These are phyloP conservation scores for Pezicula carpinea DNA, from an alignment of 2,329 filamentous ascomycete genomes.

Conservation along the genomic window DNA sequence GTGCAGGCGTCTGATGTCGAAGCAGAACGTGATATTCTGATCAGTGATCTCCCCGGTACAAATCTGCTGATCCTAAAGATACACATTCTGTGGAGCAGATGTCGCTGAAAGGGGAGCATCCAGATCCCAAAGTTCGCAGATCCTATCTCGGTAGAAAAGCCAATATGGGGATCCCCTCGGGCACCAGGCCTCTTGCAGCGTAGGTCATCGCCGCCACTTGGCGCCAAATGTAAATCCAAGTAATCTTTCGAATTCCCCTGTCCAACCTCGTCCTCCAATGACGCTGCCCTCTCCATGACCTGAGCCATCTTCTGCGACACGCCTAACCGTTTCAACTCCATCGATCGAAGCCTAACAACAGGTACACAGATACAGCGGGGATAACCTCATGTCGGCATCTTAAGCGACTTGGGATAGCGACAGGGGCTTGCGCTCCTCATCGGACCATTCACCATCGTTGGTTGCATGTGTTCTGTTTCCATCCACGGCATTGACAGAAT, in stretches of 20 bases:
- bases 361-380: background rate
- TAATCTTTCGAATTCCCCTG: background rate
- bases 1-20: too few relatives aligned
- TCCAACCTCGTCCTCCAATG: background rate
- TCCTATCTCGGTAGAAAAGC: too few relatives aligned
- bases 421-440: background rate
- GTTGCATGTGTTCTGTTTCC: background rate
- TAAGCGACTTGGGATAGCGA: background rate
- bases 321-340: background rate
- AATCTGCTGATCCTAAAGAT: too few relatives aligned
- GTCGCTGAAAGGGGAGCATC: too few relatives aligned
- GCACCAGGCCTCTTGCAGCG: too few relatives aligned
- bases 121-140: too few relatives aligned
- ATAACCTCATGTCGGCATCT: background rate
- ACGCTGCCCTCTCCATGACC: background rate
- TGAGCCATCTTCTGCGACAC: slow-evolving; percentile 1
- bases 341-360: background rate
- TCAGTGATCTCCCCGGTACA: too few relatives aligned
- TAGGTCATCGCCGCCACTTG: too few relatives aligned
- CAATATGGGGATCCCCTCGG: too few relatives aligned
- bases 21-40: too few relatives aligned
- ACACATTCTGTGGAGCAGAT: too few relatives aligned
- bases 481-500: background rate
- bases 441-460: background rate
- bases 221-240: too few relatives aligned